A percentile compares a stretch with the other conserved stretches of the same genome.
Evolutionary conservation across 2,329 filamentous ascomycete species (phyloP).

Genomic region (Fusarium sp.): DNA sequence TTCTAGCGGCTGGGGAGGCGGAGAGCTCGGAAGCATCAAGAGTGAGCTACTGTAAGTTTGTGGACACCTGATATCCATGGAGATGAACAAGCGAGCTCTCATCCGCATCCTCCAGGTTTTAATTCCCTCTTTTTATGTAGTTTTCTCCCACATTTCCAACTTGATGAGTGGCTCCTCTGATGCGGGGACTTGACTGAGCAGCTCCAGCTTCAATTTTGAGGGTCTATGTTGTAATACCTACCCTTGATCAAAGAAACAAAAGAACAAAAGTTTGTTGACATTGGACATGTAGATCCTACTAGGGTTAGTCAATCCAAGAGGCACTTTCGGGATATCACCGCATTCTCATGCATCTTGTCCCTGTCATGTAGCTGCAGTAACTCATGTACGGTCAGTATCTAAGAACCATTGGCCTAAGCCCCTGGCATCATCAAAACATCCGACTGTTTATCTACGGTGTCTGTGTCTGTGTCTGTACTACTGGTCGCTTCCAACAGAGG

Average conservation of each 20-base stretch:
- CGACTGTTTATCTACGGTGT: constrained; percentile 5
- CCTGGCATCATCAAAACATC: constrained; percentile 34
- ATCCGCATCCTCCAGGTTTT: constrained; percentile 20
- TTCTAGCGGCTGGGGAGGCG: constrained; percentile 41
- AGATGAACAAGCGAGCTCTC: constrained; percentile 3
- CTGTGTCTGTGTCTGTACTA: not conserved
- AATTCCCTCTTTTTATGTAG: constrained; percentile 10
- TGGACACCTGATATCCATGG: constrained; percentile 32
- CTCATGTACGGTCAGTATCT: not conserved
- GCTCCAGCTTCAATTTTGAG: not conserved
- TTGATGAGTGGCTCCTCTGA: not conserved
- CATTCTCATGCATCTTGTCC: constrained; percentile 23
- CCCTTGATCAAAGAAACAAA: not conserved
- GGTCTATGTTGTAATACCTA: not conserved
- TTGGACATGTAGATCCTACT: constrained; percentile 1
- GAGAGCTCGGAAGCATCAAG: constrained; percentile 33
- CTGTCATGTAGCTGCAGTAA: constrained; percentile 3
- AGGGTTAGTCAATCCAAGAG: not conserved
- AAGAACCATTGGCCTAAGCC: constrained; percentile 44
- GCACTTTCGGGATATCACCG: constrained; percentile 7
- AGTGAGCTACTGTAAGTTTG: constrained; percentile 27
- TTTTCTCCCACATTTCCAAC: constrained; percentile 17
- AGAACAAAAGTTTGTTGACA: not conserved
- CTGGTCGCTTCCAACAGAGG: constrained; percentile 1
- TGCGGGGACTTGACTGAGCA: constrained; percentile 2